Evolutionary conservation across 805 yeast species (phyloP), one percentile per base, ranked within the genome.

Genomic region (Hermanozyma aechmeae): DNA sequence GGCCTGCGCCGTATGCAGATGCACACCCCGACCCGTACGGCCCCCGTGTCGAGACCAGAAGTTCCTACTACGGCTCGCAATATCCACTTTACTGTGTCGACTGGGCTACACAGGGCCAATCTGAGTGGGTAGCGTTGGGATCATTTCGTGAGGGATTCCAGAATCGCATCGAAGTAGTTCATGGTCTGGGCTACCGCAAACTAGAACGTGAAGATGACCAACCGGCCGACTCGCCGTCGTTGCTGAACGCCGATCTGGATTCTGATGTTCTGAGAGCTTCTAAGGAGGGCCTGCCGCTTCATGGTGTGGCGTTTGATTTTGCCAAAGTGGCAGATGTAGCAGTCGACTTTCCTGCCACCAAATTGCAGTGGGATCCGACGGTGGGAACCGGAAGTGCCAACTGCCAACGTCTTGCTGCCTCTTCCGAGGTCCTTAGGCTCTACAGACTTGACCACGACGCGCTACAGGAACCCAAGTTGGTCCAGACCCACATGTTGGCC

Each of bases 121-220:
- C 46, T 8, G 76, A 75, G 6, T 57, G 65, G 26, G 53, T 82
- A 6, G 92, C 84, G 0, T 48, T 79, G n/a, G 67, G 78, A n/a
- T 71, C 95, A 0, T 84, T 76, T 48, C 71, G 81, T 34, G 96
- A 87, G 50, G 94, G 84, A 28, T 60, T 74, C 16, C 59, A 65
- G 23, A 87, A 87, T 53, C 71, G 72, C 39, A 50, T 86, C 15
- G 76, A 75, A 45, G 52, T 79, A 13, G 39, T 55, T 6, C 59
- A 48, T 32, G 62, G 60, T 6, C 27, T 46, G n/a, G 32, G 34
- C 10, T 53, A 51, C 33, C 54, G 51, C 5, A 32, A 36, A 19
- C 53, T 48, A 6, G 39, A 45, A 12, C 41, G 43, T 6, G 26
- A 34, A 3, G 41, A 31, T 22, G 50, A 46, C 15, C 48, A 45